These are phyloP conservation scores for Diplodia corticola DNA, from an alignment of 2,329 filamentous ascomycete genomes.

Conservation along the genomic window DNA sequence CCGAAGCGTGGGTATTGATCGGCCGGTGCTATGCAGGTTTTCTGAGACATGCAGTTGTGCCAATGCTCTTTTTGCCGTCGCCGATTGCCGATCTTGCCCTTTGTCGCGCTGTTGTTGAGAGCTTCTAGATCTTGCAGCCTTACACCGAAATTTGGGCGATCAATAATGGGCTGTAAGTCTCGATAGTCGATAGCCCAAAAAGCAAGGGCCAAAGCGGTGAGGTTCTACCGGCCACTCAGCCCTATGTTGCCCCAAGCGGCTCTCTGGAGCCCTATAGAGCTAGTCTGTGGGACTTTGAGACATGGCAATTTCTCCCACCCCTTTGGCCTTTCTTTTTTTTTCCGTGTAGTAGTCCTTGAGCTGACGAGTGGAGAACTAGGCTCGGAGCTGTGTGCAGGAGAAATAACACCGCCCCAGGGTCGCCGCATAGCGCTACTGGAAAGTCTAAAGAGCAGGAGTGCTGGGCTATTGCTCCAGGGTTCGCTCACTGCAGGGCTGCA, in stretches of 20 bases:
- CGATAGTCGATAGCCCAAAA: background rate
- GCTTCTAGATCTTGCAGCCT: background rate
- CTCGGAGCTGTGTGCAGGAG: no score
- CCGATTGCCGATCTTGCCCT: background rate
- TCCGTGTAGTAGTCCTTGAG: no score
- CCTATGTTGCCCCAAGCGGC: background rate
- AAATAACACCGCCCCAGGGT: no score
- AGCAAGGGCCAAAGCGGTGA: background rate
- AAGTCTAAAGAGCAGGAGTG: no score
- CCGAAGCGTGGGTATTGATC: background rate
- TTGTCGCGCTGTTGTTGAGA: background rate
- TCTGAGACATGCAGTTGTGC: background rate
- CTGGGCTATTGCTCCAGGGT: no score
- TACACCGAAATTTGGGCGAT: background rate
- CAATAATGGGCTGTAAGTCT: background rate
- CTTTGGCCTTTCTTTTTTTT: no score
- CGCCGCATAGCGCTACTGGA: no score
- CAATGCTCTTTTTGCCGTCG: background rate
- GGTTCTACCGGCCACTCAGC: background rate
- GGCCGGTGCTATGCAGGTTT: background rate
- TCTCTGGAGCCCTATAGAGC: no score
- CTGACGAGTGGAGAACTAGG: no score
- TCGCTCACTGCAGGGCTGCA: background rate
- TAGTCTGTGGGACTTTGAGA: background rate
- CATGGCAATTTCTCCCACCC: no score